Base-by-base conservation (phyloP, 2,329 filamentous ascomycete genomes). In the Akanthomyces dipterigenus region DNA sequence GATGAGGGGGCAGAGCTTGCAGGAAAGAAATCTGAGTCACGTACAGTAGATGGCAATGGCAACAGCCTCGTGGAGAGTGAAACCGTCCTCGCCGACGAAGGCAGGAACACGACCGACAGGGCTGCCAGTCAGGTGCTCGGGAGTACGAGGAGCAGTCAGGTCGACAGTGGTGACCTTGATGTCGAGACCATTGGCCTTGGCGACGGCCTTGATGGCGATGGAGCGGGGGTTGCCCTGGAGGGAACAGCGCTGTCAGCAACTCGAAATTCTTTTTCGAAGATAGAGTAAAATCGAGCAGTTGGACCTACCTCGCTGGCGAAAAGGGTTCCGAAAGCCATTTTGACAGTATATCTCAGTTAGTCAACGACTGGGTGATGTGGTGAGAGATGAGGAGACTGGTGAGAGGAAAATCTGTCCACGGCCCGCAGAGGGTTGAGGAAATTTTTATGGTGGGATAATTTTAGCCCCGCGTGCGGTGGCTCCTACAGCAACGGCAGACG, bases 11-110 rank as follows among this genome's bases (percentile, higher is more conserved):
- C 58, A 66, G 64, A 55, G 43, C 65, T 60, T 49, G 40, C 50
- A 54, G 55, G 42, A 18, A 14, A 24, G n/a, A 42, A 61, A 56
- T 60, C 36, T 58, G n/a, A 60, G 34, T 61, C 49, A 91, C 93
- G 73, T 90, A 99, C 95, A 81, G 84, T 98, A 99, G 82, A 99
- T 90, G 75, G 92, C 91, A 73, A 99, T 93, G 77, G 95, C 95
- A 72, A 98, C 93, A 79, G 78, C 83, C 88, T 99, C 95, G 66
- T 85, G 88, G 70, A 99, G 86, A 71, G 86, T 81, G 80, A 90
- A 98, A 78, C 93, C 93, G 79, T 99, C 95, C 73, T 88, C 83
- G 75, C 93, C 93, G 72, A 93, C 85, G 75, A 99, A 98, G 73
- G 92, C 89, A 67, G 95, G 95, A 73, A 98, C 83, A 85, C 93